Evolutionary conservation across 495 filamentous ascomycete species (phyloP).

Genomic region (Penicillium parvum): DNA sequence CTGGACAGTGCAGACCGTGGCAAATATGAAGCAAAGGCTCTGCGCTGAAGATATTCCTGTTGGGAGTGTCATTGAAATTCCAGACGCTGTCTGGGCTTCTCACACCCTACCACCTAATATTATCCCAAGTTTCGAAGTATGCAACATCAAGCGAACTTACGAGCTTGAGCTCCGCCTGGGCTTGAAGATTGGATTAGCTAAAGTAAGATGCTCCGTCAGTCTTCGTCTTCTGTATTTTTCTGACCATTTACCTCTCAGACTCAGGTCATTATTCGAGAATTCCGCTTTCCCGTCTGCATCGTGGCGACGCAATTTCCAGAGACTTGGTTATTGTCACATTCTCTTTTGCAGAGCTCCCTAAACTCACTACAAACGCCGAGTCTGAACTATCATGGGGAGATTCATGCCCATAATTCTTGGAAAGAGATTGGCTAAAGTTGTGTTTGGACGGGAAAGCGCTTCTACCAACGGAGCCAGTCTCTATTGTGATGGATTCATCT

Average conservation of each 20-base stretch:
- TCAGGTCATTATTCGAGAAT: not conserved
- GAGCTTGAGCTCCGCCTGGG: not conserved
- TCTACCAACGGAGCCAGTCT: not conserved
- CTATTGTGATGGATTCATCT: not conserved
- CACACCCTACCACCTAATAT: too few species aligned
- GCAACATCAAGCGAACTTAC: not conserved
- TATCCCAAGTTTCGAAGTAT: not conserved
- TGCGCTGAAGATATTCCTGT: too few species aligned
- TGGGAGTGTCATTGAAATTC: too few species aligned
- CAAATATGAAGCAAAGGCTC: too few species aligned
- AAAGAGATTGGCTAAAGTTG: not conserved
- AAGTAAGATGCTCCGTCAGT: too few species aligned
- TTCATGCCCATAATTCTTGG: too few species aligned
- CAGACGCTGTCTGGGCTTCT: too few species aligned
- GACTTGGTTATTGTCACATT: not conserved
- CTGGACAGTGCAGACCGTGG: too few species aligned
- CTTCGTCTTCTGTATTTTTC: too few species aligned
- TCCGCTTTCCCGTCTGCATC: not conserved
- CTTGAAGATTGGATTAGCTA: not conserved
- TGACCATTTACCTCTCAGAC: not conserved
- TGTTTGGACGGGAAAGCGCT: not conserved
- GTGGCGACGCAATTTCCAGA: not conserved
- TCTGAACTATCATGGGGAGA: too few species aligned
- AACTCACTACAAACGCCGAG: too few species aligned
- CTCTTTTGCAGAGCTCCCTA: too few species aligned